These are phyloP conservation scores for Ascochyta rabiei DNA, from an alignment of 2,329 filamentous ascomycete species.

Conservation along the genomic window DNA sequence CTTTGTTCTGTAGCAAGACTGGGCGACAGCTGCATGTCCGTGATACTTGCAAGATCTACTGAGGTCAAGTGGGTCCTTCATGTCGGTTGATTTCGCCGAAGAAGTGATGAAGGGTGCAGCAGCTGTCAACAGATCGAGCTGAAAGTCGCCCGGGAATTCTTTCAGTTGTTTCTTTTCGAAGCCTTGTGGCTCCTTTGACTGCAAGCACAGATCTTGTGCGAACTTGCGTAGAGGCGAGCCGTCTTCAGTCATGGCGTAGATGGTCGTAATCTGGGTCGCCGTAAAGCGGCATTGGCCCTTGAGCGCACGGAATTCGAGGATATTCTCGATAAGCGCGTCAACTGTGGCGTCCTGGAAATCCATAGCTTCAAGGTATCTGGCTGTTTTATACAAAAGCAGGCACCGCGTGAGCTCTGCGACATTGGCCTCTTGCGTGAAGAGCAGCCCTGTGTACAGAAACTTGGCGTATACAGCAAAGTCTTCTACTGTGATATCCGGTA, in stretches of 20 bases:
- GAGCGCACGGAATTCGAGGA: slow-evolving; percentile 3
- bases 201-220: slow-evolving; percentile 1
- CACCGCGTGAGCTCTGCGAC: not conserved
- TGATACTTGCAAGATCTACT: slow-evolving; percentile 4
- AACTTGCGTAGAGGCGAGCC: slow-evolving; percentile 3
- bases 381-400: slow-evolving; percentile 7
- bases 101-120: slow-evolving; percentile 10
- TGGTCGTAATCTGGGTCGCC: not conserved
- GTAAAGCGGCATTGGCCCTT: slow-evolving; percentile 9
- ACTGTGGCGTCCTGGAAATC: slow-evolving; percentile 11
- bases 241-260: slow-evolving; percentile 4
- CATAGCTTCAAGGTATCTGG: slow-evolving; percentile 2
- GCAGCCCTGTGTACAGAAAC: slow-evolving; percentile 5
- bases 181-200: slow-evolving; percentile 1
- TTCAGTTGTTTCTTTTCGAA: slow-evolving; percentile 1
- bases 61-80: slow-evolving; percentile 5
- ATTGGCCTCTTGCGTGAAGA: slow-evolving; percentile 4
- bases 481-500: not conserved
- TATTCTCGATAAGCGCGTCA: slow-evolving; percentile 8
- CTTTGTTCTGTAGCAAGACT: slow-evolving; percentile 2
- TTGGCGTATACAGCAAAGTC: slow-evolving; percentile 6
- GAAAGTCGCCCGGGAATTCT: slow-evolving; percentile 1
- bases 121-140: slow-evolving; percentile 3
- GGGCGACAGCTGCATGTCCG: not conserved
- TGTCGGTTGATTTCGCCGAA: not conserved